Percentiles rank a stretch among this genome's conserved stretches.
Conservation (phyloP, 108 stramenopile species). For the Hondaea fermentalgiana region DNA sequence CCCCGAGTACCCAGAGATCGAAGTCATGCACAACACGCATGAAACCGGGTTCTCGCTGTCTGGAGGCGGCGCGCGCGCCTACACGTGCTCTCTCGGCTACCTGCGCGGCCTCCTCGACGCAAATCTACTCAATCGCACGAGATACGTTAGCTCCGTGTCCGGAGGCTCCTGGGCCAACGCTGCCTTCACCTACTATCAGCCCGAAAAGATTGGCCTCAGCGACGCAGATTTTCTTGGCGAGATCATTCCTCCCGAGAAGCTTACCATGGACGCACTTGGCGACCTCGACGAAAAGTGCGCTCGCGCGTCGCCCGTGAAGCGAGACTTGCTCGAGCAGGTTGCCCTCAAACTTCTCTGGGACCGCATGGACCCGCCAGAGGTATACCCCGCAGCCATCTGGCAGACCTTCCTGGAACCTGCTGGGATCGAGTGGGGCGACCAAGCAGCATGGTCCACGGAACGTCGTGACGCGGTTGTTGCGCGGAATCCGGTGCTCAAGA, state of each 20-base stretch:
- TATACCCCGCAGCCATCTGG: background rate
- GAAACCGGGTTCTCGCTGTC: background rate
- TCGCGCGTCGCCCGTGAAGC: background rate
- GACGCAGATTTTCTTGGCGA: background rate
- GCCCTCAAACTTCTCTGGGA: background rate
- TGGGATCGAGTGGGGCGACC: background rate
- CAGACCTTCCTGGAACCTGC: background rate
- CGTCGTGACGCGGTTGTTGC: background rate
- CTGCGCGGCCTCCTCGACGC: constrained; percentile 1
- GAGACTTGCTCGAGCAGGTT: background rate
- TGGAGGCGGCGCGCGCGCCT: background rate
- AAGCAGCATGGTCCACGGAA: background rate
- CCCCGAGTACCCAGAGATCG: background rate
- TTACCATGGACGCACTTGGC: background rate
- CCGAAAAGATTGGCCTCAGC: background rate
- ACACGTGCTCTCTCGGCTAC: background rate
- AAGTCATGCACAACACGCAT: background rate
- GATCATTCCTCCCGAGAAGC: background rate
- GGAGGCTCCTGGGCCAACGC: background rate
- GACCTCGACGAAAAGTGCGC: background rate
- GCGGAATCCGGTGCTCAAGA: background rate
- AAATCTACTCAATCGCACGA: background rate
- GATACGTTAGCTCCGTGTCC: background rate
- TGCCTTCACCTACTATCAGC: background rate
- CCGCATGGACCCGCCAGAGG: background rate